Evolutionary conservation across 192 early-diverging fungal genomes (phyloP).

Genomic region (Coemansia nantahalensis): DNA sequence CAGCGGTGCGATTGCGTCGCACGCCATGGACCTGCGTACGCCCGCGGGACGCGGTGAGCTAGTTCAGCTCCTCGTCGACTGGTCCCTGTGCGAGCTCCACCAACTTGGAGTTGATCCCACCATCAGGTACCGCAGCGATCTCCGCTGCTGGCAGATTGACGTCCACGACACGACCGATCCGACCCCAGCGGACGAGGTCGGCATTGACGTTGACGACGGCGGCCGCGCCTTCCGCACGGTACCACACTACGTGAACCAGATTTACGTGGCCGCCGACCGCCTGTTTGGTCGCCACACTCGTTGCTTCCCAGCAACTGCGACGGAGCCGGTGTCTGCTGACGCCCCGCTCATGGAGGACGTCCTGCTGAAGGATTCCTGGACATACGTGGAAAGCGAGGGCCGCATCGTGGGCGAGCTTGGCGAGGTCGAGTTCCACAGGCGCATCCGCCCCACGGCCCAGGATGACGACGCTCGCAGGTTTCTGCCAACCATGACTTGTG

Average conservation of each 20-base stretch:
- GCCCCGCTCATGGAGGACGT: background rate
- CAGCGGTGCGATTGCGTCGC: background rate
- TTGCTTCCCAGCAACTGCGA: no score
- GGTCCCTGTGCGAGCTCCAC: conserved; percentile 1
- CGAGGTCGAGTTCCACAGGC: background rate
- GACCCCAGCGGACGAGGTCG: no score
- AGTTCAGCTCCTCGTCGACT: conserved; percentile 3
- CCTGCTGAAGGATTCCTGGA: conserved; percentile 14
- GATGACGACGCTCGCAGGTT: background rate
- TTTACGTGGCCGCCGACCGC: background rate
- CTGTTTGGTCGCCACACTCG: conserved; percentile 18
- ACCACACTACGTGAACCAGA: background rate
- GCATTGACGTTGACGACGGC: no score
- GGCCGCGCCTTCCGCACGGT: no score
- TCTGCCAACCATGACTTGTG: background rate
- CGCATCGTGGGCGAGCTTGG: background rate
- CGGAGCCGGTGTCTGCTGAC: no score
- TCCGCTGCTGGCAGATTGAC: background rate
- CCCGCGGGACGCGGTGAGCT: background rate
- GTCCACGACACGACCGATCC: no score
- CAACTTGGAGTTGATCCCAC: conserved; percentile 11
- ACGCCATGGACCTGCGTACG: conserved; percentile 2
- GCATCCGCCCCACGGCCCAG: no score
- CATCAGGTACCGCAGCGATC: background rate
- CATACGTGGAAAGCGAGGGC: background rate